Evolutionary conservation across 2,329 filamentous ascomycete species (phyloP).

Genomic region (Arthrinium puccinioides): DNA sequence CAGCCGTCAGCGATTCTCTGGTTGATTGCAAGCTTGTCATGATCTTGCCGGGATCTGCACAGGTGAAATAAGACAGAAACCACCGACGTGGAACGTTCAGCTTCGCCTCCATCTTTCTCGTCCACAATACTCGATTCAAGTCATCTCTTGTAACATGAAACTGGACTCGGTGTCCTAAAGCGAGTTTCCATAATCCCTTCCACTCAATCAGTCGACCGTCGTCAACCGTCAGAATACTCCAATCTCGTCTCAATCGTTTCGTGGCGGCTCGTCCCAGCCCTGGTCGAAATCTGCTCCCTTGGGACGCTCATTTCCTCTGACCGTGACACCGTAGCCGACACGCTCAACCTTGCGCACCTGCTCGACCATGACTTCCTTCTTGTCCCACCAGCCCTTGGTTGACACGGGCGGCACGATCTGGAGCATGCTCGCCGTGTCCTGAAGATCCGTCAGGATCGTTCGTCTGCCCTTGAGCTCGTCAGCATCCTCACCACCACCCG

Average conservation of each 20-base stretch:
- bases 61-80: no score
- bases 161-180: no score
- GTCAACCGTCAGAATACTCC: no score
- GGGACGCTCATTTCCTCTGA: constrained; percentile 49
- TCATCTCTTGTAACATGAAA: no score
- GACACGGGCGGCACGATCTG: constrained; percentile 61
- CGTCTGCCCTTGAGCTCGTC: constrained; percentile 32
- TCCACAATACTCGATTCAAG: no score
- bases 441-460: constrained; percentile 73
- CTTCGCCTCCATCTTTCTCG: no score
- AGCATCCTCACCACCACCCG: constrained; percentile 29
- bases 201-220: no score
- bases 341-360: constrained; percentile 94
- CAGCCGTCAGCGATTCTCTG: no score
- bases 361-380: constrained; percentile 77
- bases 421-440: constrained; percentile 67
- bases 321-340: constrained; percentile 78
- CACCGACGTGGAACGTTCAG: no score
- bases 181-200: no score
- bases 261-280: neutral
- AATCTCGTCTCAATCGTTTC: neutral
- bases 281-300: constrained; percentile 18
- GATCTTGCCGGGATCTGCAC: no score
- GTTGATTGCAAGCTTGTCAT: no score
- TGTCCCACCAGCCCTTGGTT: constrained; percentile 59